Evolutionary conservation across 495 filamentous ascomycete genomes (phyloP), one percentile per base, ranked within the genome.

Genomic region (Hypoxylon lenormandii): DNA sequence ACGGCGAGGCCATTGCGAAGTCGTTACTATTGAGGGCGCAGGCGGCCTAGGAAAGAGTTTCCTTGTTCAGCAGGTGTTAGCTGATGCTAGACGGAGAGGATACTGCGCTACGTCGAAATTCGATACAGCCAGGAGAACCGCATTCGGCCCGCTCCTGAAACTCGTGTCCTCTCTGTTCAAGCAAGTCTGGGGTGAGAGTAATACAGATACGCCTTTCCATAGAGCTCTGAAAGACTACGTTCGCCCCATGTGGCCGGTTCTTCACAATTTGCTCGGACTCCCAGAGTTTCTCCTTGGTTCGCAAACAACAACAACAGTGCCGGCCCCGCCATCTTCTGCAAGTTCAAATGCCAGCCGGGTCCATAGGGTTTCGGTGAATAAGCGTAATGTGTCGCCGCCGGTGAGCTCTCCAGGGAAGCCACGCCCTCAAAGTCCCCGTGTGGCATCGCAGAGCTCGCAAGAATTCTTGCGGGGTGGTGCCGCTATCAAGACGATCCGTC

Each of bases 131-230:
- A 87, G 89, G 76, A 86, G 87, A 59, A 88, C 90, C 0, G 91
- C 93, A 3, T 97, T 94, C 74, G 92, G 93, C 26, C 91, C 93
- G 0, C 85, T 96, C 38, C 82, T 95, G 2, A 91, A 90, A 70
- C 80, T 94, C 1, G 80, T 96, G 62, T 91, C 91, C 5, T 93
- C 90, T 38, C 80, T 96, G 4, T 91, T 97, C 65, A 90, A 92
- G 50, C 93, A 97, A 70, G 93, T 96, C 6, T 96, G 94, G 80
- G 94, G 92, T 0, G 93, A 97, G 74, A 89, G 89, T 54, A 91
- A 96, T 77, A 90, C 94, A 1, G 88, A 88, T 1, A 96, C 91
- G 0, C 84, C 90, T 3, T 95, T 96, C 69, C 93, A 97, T 63
- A 85, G 90, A 56, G 83, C 82, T 49, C 77, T 97, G 15, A 88